Percentiles rank a stretch among this genome's conserved stretches.
Conservation (phyloP, 2,329 filamentous ascomycete genomes). For the Ophiocordyceps robertsii region DNA sequence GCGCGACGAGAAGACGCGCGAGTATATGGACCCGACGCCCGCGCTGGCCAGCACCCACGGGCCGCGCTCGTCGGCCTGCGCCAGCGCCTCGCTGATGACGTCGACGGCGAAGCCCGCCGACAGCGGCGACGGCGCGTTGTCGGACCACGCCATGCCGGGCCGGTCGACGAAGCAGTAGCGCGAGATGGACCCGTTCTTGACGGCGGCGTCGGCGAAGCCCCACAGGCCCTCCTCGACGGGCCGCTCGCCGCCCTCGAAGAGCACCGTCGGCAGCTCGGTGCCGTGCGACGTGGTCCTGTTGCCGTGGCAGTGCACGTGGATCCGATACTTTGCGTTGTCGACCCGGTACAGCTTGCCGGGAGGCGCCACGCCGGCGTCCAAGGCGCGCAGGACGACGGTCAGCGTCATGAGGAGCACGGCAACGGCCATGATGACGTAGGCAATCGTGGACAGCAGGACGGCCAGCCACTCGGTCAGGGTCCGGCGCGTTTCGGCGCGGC, state of each 20-base stretch:
- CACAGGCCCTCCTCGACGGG: constrained; percentile 70
- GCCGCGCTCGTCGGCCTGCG: constrained; percentile 65
- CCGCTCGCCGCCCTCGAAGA: constrained; percentile 73
- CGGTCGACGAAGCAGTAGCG: constrained; percentile 95
- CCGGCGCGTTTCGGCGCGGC: constrained; percentile 72
- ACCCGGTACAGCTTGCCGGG: constrained; percentile 70
- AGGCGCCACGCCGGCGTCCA: constrained; percentile 61
- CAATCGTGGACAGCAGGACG: constrained; percentile 61
- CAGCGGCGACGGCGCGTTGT: constrained; percentile 86
- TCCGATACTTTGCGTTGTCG: constrained; percentile 69
- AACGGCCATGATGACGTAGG: constrained; percentile 54
- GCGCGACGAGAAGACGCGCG: constrained; percentile 78
- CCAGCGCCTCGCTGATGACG: constrained; percentile 74
- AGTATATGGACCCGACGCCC: constrained; percentile 78
- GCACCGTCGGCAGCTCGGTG: constrained; percentile 54
- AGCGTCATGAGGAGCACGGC: constrained; percentile 64
- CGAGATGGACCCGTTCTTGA: constrained; percentile 67
- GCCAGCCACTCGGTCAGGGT: constrained; percentile 74
- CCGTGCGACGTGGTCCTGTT: constrained; percentile 46
- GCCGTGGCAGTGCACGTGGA: constrained; percentile 76
- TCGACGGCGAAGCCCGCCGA: constrained; percentile 90
- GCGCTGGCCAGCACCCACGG: constrained; percentile 83
- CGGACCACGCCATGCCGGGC: constrained; percentile 74
- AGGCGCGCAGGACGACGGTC: constrained; percentile 64
- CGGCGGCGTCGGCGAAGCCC: constrained; percentile 61